These are phyloP conservation scores for Sugiyamaella novakii DNA, from an alignment of 1,139 yeast species.

Conservation along the genomic window DNA sequence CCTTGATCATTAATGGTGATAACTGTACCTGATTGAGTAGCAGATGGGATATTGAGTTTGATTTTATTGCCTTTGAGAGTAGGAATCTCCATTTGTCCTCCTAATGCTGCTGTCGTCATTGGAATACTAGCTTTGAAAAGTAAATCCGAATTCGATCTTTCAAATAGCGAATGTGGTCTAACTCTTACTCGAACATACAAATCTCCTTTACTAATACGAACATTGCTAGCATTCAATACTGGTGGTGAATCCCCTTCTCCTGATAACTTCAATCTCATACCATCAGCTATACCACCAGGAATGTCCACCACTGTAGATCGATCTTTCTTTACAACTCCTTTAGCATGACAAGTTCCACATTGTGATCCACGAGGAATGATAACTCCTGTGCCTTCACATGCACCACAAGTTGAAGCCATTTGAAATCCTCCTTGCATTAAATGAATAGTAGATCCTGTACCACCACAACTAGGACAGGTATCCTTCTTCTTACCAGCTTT, in stretches of 20 bases:
- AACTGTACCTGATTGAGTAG: slow-evolving; percentile 76
- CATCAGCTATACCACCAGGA: slow-evolving; percentile 89
- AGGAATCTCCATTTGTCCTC: slow-evolving; percentile 87
- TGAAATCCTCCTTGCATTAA: slow-evolving; percentile 91
- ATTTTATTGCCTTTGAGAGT: slow-evolving; percentile 60
- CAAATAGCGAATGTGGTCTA: slow-evolving; percentile 68
- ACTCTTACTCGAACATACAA: slow-evolving; percentile 80
- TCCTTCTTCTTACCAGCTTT: slow-evolving; percentile 73
- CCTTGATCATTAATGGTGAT: slow-evolving; percentile 87
- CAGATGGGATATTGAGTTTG: slow-evolving; percentile 80
- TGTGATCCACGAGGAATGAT: slow-evolving; percentile 66
- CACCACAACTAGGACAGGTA: slow-evolving; percentile 87
- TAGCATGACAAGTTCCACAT: slow-evolving; percentile 83
- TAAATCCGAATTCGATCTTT: slow-evolving; percentile 65
- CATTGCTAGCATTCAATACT: slow-evolving; percentile 46
- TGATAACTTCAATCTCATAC: slow-evolving; percentile 78
- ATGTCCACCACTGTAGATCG: slow-evolving; percentile 76
- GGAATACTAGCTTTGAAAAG: slow-evolving; percentile 68
- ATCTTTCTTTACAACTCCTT: slow-evolving; percentile 73
- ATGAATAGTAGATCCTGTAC: slow-evolving; percentile 89
- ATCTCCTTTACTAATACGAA: slow-evolving; percentile 77
- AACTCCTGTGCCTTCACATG: slow-evolving; percentile 90
- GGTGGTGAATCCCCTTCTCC: slow-evolving; percentile 93
- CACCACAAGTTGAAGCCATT: slow-evolving; percentile 89
- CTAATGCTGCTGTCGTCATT: slow-evolving; percentile 95